Evolutionary conservation across 257 asterid species (phyloP).

Genomic region (Solanum virginianum): DNA sequence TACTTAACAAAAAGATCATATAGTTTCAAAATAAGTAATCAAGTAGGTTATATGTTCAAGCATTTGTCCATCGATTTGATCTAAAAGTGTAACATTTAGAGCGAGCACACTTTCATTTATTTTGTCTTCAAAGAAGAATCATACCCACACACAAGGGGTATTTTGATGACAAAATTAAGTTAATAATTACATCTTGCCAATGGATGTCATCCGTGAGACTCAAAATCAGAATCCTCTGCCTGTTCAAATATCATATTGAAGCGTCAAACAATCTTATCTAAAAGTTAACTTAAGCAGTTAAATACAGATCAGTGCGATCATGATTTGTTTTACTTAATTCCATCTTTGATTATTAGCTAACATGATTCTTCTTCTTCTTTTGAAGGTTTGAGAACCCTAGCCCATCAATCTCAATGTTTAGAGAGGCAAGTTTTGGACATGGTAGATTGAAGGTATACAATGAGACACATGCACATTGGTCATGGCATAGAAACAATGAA

Average conservation of each 20-base stretch:
- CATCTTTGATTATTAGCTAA: background rate
- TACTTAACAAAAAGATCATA: background rate
- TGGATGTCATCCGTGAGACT: background rate
- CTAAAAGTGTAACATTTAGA: background rate
- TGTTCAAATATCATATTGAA: background rate
- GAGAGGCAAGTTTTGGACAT: constrained; percentile 83
- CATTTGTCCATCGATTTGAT: background rate
- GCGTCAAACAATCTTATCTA: background rate
- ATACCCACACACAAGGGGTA: background rate
- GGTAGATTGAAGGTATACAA: constrained; percentile 54
- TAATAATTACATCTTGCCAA: too few relatives aligned
- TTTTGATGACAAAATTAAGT: background rate
- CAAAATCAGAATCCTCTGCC: background rate
- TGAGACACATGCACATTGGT: constrained; percentile 64
- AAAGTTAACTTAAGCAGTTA: background rate
- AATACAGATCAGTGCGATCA: background rate
- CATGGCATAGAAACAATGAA: constrained; percentile 74
- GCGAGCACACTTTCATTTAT: background rate
- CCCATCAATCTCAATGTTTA: constrained; percentile 39
- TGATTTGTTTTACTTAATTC: background rate
- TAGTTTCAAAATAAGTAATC: background rate
- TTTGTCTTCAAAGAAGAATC: background rate
- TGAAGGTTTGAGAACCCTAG: constrained; percentile 46
- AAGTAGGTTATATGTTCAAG: background rate
- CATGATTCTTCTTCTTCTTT: background rate